Conservation (phyloP, 2,329 filamentous ascomycete species). For the Sporothrix curviconia region DNA sequence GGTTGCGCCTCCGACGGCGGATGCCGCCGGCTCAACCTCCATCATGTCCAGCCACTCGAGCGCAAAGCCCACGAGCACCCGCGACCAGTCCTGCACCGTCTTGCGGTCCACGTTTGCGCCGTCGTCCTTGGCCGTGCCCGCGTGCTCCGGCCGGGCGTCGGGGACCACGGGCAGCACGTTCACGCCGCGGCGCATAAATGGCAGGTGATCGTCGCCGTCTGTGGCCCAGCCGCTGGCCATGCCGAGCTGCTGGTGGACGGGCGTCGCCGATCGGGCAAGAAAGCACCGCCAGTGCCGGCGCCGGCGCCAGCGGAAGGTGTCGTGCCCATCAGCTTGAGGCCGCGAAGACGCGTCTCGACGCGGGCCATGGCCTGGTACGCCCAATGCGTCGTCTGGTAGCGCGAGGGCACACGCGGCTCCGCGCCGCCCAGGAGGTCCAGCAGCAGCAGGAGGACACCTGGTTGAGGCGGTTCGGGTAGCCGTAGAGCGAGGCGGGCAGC, state of each 20-base stretch:
- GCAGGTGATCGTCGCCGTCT: conserved; percentile 66
- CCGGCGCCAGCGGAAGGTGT: background rate
- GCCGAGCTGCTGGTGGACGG: conserved; percentile 27
- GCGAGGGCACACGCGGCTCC: conserved; percentile 61
- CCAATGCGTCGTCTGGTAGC: conserved; percentile 76
- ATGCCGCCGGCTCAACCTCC: conserved; percentile 28
- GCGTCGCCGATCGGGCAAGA: conserved; percentile 10
- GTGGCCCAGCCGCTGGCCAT: conserved; percentile 40
- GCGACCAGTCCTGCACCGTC: conserved; percentile 71
- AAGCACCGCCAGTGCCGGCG: conserved; percentile 43
- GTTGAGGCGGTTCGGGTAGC: conserved; percentile 60
- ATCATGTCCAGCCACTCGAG: conserved; percentile 73
- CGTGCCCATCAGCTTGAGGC: conserved; percentile 44
- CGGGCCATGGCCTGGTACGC: conserved; percentile 62
- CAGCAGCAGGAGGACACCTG: conserved; percentile 82
- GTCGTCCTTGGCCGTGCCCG: conserved; percentile 67
- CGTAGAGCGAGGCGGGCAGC: conserved; percentile 53
- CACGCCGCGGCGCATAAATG: conserved; percentile 68
- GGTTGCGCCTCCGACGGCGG: background rate
- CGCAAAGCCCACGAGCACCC: conserved; percentile 64
- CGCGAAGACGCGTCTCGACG: conserved; percentile 58
- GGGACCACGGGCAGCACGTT: conserved; percentile 72
- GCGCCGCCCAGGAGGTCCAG: conserved; percentile 54
- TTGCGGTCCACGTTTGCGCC: conserved; percentile 64
- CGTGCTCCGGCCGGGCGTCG: conserved; percentile 61